Evolutionary conservation across 148 eudicot genomes (phyloP).

Genomic region (Nyssa sinensis): DNA sequence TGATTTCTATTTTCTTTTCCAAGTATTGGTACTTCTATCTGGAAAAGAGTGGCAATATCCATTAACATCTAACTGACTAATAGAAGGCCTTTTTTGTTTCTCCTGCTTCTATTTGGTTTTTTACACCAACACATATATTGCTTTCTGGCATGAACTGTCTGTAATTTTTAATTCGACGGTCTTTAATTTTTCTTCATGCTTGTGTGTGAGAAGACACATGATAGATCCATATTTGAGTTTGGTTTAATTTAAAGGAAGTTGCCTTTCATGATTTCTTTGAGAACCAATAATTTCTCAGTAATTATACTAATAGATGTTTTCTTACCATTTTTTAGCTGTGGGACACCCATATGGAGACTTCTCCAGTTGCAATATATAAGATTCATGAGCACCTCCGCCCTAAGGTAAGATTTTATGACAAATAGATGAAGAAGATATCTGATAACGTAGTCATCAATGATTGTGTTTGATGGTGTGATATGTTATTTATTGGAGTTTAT

Average conservation of each 20-base stretch:
- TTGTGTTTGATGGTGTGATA: slow-evolving; percentile 10
- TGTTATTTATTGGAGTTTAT: neutral
- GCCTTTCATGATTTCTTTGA: too few species aligned
- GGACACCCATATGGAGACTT: slow-evolving; percentile 42
- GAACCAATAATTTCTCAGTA: too few species aligned
- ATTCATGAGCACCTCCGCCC: slow-evolving; percentile 55
- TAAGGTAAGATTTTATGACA: slow-evolving; percentile 29
- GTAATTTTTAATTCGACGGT: too few species aligned
- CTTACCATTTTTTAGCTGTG: slow-evolving; percentile 36
- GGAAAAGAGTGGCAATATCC: neutral
- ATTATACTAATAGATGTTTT: slow-evolving; percentile 10
- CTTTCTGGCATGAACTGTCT: too few species aligned
- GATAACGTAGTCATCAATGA: neutral
- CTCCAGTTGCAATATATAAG: slow-evolving; percentile 41
- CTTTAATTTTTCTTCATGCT: too few species aligned
- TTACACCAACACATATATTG: too few species aligned
- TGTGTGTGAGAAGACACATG: too few species aligned
- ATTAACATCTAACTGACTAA: neutral
- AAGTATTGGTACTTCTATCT: neutral
- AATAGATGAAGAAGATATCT: neutral
- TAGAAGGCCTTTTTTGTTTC: too few species aligned
- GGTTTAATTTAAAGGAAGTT: too few species aligned
- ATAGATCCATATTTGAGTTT: too few species aligned
- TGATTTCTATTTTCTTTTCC: neutral
- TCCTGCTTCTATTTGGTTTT: too few species aligned